Conservation (phyloP, 495 filamentous ascomycete genomes). For the Rostrohypoxylon terebratum region DNA sequence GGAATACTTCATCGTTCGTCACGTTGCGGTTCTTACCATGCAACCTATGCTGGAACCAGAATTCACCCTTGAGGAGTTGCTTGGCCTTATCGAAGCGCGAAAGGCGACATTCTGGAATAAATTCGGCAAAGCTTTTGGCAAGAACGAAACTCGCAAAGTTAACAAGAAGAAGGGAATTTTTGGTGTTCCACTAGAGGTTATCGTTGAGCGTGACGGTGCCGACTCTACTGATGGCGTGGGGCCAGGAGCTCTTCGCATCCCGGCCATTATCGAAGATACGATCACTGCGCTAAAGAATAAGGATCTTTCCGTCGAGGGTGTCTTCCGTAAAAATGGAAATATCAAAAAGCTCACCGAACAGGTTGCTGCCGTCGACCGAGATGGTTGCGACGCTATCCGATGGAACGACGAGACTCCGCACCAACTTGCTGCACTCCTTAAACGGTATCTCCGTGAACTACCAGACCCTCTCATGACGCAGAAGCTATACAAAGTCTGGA, state of each 20-base stretch:
- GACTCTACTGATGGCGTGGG: conserved; percentile 97
- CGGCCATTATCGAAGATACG: conserved; percentile 89
- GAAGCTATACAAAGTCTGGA: conserved; percentile 92
- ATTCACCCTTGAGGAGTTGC: conserved; percentile 93
- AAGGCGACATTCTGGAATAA: conserved; percentile 96
- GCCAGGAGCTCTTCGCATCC: conserved; percentile 87
- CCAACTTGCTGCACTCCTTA: conserved; percentile 92
- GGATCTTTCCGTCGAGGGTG: conserved; percentile 98
- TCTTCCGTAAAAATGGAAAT: conserved; percentile 99
- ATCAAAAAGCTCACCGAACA: conserved; percentile 90
- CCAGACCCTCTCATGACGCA: conserved; percentile 95
- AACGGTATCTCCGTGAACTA: conserved; percentile 94
- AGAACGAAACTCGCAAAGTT: conserved; percentile 79
- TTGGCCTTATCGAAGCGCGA: conserved; percentile 91
- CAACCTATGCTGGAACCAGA: conserved; percentile 89
- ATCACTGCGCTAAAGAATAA: conserved; percentile 95
- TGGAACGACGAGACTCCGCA: conserved; percentile 87
- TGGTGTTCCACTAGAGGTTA: conserved; percentile 82
- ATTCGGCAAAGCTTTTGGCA: conserved; percentile 91
- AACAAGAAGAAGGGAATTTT: conserved; percentile 95
- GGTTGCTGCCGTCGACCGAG: conserved; percentile 82
- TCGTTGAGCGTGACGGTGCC: conserved; percentile 92
- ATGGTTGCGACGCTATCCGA: conserved; percentile 83
- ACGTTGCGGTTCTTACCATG: conserved; percentile 95
- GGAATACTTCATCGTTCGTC: conserved; percentile 96